phyloP scores from a whole-genome alignment of 805 yeast species.

The Komagataella pastoris region DNA sequence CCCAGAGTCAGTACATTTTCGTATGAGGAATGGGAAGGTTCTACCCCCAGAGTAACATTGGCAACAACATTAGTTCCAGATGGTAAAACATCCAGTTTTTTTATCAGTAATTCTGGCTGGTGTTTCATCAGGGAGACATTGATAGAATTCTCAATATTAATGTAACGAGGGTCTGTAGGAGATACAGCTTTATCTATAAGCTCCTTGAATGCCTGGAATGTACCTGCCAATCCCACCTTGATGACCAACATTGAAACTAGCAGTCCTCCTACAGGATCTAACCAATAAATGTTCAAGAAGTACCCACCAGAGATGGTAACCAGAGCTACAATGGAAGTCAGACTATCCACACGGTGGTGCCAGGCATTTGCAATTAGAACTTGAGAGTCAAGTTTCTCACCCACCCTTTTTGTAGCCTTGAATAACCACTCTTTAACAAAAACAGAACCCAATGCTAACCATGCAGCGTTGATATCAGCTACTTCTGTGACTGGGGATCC shows the following conservation, averaged over 20 bases:
- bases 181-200: conserved; percentile 63
- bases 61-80: conserved; percentile 42
- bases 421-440: conserved; percentile 80
- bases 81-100: conserved; percentile 30
- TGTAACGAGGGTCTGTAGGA: conserved; percentile 33
- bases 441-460: conserved; percentile 88
- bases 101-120: conserved; percentile 17
- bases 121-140: conserved; percentile 18
- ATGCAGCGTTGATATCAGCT: conserved; percentile 82
- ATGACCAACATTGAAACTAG: conserved; percentile 73
- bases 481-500: conserved; percentile 12
- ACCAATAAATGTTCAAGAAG: conserved; percentile 62
- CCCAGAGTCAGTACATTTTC: conserved; percentile 17
- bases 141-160: conserved; percentile 21
- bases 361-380: conserved; percentile 95
- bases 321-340: conserved; percentile 85
- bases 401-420: conserved; percentile 71
- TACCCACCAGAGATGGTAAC: conserved; percentile 80
- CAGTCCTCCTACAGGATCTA: conserved; percentile 89
- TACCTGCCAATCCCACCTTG: conserved; percentile 73
- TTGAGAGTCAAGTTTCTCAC: conserved; percentile 65
- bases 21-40: conserved; percentile 15
- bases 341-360: conserved; percentile 94
- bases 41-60: conserved; percentile 16
- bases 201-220: conserved; percentile 57